phyloP scores from a whole-genome alignment of 2,329 filamentous ascomycete genomes.

The Ceratocystis huliohia region DNA sequence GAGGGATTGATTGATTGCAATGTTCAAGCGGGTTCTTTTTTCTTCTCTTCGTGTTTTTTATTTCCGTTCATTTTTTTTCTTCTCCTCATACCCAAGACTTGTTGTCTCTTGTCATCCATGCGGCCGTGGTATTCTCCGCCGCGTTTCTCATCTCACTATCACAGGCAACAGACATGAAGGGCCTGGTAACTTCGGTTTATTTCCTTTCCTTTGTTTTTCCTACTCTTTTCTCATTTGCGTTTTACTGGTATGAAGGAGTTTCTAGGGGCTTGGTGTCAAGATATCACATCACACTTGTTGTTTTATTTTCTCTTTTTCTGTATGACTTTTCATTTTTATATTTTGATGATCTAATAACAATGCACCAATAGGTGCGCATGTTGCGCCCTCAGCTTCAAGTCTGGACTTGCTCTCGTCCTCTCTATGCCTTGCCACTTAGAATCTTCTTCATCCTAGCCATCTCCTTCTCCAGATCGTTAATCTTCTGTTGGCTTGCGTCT shows the following conservation, averaged over 20 bases:
- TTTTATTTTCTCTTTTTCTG: neutral
- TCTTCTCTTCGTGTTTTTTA: neutral
- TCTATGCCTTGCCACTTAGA: conserved; percentile 12
- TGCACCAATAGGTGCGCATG: neutral
- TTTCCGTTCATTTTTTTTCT: neutral
- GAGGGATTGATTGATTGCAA: neutral
- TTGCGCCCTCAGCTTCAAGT: neutral
- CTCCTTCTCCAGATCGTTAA: conserved; percentile 60
- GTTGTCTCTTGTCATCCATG: neutral
- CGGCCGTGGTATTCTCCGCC: neutral
- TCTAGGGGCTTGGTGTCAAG: conserved; percentile 5
- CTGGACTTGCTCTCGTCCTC: neutral
- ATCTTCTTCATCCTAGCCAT: conserved; percentile 57
- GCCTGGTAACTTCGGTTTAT: neutral
- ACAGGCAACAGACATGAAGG: neutral
- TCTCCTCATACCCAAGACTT: neutral
- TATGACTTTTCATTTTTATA: neutral
- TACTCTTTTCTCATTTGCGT: neutral
- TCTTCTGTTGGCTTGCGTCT: conserved; percentile 58
- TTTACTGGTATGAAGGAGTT: neutral
- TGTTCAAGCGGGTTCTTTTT: conserved; percentile 1
- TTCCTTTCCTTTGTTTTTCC: neutral
- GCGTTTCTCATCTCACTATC: neutral
- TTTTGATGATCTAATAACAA: conserved; percentile 1
- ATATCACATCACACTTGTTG: neutral